These are phyloP conservation scores for Plectranthus barbatus DNA, from an alignment of 257 asterid species.

Conservation along the genomic window DNA sequence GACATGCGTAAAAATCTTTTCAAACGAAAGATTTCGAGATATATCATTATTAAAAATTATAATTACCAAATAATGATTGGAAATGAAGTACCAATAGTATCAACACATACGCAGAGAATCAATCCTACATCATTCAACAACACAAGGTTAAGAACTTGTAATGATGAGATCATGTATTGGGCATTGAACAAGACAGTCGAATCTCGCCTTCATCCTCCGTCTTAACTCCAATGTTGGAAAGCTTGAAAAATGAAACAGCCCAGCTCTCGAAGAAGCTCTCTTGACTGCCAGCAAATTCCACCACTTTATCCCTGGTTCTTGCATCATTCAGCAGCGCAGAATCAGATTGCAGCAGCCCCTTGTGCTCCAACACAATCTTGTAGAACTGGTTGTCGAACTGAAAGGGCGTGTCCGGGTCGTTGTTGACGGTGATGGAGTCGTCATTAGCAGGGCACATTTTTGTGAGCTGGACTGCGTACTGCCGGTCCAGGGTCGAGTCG, in stretches of 20 bases:
- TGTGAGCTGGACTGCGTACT: conserved; percentile 45
- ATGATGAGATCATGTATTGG: conserved; percentile 23
- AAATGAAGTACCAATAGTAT: neutral
- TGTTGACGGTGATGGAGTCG: conserved; percentile 33
- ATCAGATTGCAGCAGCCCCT: conserved; percentile 71
- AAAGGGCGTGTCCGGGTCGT: conserved; percentile 55
- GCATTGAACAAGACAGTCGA: conserved; percentile 37
- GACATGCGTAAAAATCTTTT: too few species aligned
- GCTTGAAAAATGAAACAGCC: conserved; percentile 46
- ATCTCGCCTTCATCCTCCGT: conserved; percentile 42
- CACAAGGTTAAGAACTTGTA: neutral
- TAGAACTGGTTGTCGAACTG: conserved; percentile 57
- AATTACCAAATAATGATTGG: neutral
- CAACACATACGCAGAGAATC: neutral
- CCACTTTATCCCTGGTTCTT: conserved; percentile 35
- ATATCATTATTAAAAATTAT: too few species aligned
- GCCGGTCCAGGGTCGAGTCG: conserved; percentile 45
- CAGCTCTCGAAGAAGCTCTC: conserved; percentile 46
- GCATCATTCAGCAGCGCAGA: conserved; percentile 42
- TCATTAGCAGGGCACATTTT: conserved; percentile 31
- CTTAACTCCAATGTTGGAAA: conserved; percentile 48
- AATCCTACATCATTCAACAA: neutral
- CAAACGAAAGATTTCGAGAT: too few species aligned
- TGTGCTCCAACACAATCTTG: conserved; percentile 38
- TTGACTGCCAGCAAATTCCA: conserved; percentile 39